Evolutionary conservation across 768 basidiomycete species (phyloP), one percentile per base, ranked within the genome.

Genomic region (Xerocomellus chrysenteron): DNA sequence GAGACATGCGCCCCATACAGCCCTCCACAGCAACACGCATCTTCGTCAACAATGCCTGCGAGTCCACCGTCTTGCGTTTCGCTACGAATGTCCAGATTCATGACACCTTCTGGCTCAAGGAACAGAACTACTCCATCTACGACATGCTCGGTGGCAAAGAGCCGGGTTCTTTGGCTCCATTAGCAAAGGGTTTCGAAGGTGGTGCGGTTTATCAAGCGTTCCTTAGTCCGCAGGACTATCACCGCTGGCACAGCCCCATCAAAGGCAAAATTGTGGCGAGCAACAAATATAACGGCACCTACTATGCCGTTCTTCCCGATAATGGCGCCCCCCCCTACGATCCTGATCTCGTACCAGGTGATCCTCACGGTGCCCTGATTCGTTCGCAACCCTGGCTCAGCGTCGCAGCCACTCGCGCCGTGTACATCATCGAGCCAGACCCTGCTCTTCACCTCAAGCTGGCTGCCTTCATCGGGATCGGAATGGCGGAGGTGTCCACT

Each of bases 191-290:
- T 12, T 83, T 84, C 62, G 72, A 74, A 4, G 80, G 78, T 17
- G 83, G 78, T 5, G 74, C 78, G 0, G 68, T 82, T 41, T 77
- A 75, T 67, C 85, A 85, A 61, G 82, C 78, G 0, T 85, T 83
- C 74, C 78, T 87, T 54, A 73, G 71, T 44, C 74, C 80, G 0
- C 61, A 74, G 32, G 74, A 76, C 19, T 86, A 83, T 63, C 85
- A 86, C 59, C 80, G 84, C 61, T 85, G 84, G 85, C 81, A 82
- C 69, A 68, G 73, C 32, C 85, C 85, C 47, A 76, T 85, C 9
- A 69, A 73, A 21, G 80, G 81, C 6, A 66, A 24, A 0, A 28
- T 28, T 28, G 13, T 14, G 35, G 35, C 12, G 12, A 35, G 35
- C 35, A 13, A 35, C 21, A 21, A 21, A 21, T 21, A 5, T 14